A percentile compares a stretch with the other conserved stretches of the same genome.
phyloP scores from a whole-genome alignment of 441 rosid species.

The Viola pubescens region DNA sequence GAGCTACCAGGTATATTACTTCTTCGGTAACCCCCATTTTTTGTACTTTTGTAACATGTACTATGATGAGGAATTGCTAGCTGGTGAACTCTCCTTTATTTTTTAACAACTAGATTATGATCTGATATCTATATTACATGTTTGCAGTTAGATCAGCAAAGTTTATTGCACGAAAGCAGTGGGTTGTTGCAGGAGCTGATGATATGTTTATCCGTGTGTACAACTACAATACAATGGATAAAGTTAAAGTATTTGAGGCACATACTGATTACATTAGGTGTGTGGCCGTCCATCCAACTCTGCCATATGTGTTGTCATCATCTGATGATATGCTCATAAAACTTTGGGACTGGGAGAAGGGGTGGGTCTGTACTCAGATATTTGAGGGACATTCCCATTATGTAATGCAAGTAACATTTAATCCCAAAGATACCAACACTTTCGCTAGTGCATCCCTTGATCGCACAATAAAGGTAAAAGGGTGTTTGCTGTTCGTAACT shows the following conservation, averaged over 20 bases:
- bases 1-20: slow-evolving; percentile 55
- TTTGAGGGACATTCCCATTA: slow-evolving; percentile 88
- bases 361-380: slow-evolving; percentile 59
- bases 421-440: slow-evolving; percentile 64
- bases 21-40: no score
- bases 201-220: slow-evolving; percentile 72
- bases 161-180: slow-evolving; percentile 65
- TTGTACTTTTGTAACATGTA: no score
- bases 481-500: slow-evolving; percentile 8
- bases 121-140: slow-evolving; percentile 6
- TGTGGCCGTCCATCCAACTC: slow-evolving; percentile 70
- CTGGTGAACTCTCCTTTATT: no score
- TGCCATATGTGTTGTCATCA: slow-evolving; percentile 64
- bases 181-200: slow-evolving; percentile 89
- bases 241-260: slow-evolving; percentile 73
- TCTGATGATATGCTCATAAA: slow-evolving; percentile 94
- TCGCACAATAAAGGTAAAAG: slow-evolving; percentile 61
- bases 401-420: slow-evolving; percentile 84
- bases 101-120: neutral
- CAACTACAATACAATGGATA: slow-evolving; percentile 65
- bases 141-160: slow-evolving; percentile 73
- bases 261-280: slow-evolving; percentile 77
- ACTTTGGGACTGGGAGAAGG: slow-evolving; percentile 96
- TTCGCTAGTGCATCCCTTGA: slow-evolving; percentile 91
- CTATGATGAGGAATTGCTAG: no score